phyloP scores from a whole-genome alignment of 768 basidiomycete species.

The Austroboletus eburneus region DNA sequence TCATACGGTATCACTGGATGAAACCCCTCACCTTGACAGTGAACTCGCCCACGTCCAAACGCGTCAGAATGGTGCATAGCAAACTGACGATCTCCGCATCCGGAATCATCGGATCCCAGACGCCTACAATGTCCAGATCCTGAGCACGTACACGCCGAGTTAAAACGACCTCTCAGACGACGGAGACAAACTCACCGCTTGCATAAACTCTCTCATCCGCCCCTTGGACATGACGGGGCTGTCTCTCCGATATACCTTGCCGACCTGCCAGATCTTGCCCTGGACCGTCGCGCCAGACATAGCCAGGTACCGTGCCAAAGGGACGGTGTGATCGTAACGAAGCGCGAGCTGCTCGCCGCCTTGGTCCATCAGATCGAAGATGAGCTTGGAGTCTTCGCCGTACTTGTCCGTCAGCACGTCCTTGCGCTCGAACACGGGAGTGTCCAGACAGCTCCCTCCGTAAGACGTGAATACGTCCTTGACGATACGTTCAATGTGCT shows the following conservation, averaged over 20 bases:
- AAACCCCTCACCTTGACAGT: slow-evolving; percentile 77
- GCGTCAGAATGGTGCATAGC: slow-evolving; percentile 73
- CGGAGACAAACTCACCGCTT: slow-evolving; percentile 61
- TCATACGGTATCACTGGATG: neutral
- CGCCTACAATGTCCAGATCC: slow-evolving; percentile 95
- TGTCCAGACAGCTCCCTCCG: slow-evolving; percentile 91
- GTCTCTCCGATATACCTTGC: slow-evolving; percentile 97
- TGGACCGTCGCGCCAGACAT: slow-evolving; percentile 86
- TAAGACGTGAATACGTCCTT: slow-evolving; percentile 84
- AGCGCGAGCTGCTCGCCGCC: slow-evolving; percentile 95
- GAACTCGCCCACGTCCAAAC: slow-evolving; percentile 89
- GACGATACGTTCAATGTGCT: slow-evolving; percentile 84
- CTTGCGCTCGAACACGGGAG: slow-evolving; percentile 97
- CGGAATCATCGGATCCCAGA: slow-evolving; percentile 95
- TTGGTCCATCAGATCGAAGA: slow-evolving; percentile 96
- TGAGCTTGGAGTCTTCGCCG: slow-evolving; percentile 95
- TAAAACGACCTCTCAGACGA: neutral
- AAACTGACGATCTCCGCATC: slow-evolving; percentile 89
- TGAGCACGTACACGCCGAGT: slow-evolving; percentile 23
- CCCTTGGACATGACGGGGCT: slow-evolving; percentile 98
- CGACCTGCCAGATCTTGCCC: slow-evolving; percentile 93
- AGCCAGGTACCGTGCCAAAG: slow-evolving; percentile 90
- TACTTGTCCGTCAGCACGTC: slow-evolving; percentile 96
- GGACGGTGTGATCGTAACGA: slow-evolving; percentile 96
- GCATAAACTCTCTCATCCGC: slow-evolving; percentile 97